Evolutionary conservation across 257 asterid genomes (phyloP).

Genomic region (Solanum arcanum): DNA sequence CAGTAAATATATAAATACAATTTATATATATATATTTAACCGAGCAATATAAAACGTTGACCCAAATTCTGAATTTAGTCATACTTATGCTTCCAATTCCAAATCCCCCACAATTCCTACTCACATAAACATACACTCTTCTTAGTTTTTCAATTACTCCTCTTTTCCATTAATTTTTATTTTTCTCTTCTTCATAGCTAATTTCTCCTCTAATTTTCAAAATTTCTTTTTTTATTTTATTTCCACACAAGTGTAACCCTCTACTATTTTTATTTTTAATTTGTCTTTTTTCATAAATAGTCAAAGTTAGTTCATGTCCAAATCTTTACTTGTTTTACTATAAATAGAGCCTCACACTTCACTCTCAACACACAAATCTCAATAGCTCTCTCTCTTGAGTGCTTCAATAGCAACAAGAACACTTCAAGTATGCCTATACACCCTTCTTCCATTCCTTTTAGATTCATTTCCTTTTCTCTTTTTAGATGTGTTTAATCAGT

Average conservation of each 20-base stretch:
- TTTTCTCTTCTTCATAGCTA: neutral
- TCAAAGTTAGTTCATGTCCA: neutral
- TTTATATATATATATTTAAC: neutral
- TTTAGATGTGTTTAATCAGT: neutral
- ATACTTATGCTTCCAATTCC: neutral
- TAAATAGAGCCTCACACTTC: neutral
- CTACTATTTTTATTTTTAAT: neutral
- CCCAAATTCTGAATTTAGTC: neutral
- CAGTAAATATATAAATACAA: neutral
- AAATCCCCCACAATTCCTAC: neutral
- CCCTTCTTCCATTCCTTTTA: neutral
- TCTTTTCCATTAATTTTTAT: neutral
- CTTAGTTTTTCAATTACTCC: slow-evolving; percentile 1
- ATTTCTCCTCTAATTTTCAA: neutral
- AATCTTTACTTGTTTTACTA: neutral
- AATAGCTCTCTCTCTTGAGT: neutral
- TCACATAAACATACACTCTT: neutral
- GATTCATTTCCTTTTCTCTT: neutral
- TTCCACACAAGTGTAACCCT: neutral
- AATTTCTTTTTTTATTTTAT: neutral
- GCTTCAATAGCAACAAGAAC: slow-evolving; percentile 3
- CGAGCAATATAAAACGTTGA: neutral
- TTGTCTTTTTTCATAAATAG: neutral
- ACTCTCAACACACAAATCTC: neutral
- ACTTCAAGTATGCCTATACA: neutral